Conservation (phyloP, 1,139 yeast species). For the Debaryomyces nepalensis region DNA sequence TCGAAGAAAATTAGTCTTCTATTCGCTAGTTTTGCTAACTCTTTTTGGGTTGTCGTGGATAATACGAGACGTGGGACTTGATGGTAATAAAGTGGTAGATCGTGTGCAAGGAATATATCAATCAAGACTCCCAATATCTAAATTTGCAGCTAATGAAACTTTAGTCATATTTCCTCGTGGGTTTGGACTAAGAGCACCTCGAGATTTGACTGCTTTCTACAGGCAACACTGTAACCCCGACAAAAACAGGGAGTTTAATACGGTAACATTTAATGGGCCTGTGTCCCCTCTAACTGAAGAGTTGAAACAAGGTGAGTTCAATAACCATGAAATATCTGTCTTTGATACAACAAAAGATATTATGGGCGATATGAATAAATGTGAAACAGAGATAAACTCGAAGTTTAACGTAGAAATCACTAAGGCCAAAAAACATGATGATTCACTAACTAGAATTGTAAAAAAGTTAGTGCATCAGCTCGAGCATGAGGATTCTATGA, state of each 20-base stretch:
- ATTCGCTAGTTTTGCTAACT: background rate
- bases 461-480: conserved; percentile 21
- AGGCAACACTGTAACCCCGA: conserved; percentile 17
- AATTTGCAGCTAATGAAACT: conserved; percentile 10
- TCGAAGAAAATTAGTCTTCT: conserved; percentile 3
- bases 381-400: background rate
- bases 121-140: conserved; percentile 4
- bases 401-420: conserved; percentile 18
- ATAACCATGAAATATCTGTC: conserved; percentile 18
- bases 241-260: conserved; percentile 14
- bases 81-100: conserved; percentile 6
- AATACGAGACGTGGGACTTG: background rate
- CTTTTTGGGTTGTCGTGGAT: background rate
- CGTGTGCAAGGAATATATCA: conserved; percentile 3
- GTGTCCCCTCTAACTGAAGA: conserved; percentile 16
- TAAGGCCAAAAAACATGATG: conserved; percentile 13
- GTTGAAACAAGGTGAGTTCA: conserved; percentile 24
- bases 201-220: conserved; percentile 19
- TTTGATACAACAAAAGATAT: conserved; percentile 25
- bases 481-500: conserved; percentile 22
- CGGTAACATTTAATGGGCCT: conserved; percentile 19
- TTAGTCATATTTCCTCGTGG: conserved; percentile 14
- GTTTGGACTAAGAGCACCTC: conserved; percentile 4
- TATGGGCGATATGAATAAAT: background rate
- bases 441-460: conserved; percentile 19